phyloP scores from a whole-genome alignment of 345 rosid species.

The Gossypium thurberi region DNA sequence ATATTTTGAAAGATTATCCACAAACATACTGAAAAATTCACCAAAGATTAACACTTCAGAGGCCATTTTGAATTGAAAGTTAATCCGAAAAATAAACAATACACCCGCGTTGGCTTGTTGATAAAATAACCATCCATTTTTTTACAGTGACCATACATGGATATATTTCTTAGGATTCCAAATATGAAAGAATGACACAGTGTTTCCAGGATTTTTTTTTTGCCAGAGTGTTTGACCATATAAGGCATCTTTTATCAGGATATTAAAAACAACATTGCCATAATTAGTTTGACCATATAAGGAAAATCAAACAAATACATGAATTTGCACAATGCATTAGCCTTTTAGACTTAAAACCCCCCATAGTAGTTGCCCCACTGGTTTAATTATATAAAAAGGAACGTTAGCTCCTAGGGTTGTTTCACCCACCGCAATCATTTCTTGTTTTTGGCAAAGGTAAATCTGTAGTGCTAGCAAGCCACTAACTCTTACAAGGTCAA shows the following conservation, averaged over 20 bases:
- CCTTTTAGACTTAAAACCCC: neutral
- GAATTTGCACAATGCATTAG: neutral
- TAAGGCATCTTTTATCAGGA: no score
- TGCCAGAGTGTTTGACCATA: no score
- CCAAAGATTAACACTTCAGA: no score
- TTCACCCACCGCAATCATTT: neutral
- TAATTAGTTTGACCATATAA: no score
- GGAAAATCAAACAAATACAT: neutral
- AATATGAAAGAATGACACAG: neutral
- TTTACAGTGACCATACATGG: neutral
- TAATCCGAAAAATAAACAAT: no score
- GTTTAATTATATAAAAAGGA: neutral
- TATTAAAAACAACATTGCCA: no score
- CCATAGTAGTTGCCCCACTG: neutral
- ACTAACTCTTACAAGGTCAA: neutral
- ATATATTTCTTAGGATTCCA: neutral
- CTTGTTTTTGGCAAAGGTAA: neutral
- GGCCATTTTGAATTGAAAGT: no score
- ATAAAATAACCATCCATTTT: no score
- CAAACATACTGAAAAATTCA: no score
- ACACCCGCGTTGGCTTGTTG: no score
- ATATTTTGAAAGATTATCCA: no score
- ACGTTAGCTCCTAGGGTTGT: neutral
- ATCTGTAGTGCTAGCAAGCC: neutral
- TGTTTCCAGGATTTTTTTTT: no score